Base-by-base conservation (phyloP, 1,139 yeast genomes). In the Scheffersomyces parashehatae region DNA sequence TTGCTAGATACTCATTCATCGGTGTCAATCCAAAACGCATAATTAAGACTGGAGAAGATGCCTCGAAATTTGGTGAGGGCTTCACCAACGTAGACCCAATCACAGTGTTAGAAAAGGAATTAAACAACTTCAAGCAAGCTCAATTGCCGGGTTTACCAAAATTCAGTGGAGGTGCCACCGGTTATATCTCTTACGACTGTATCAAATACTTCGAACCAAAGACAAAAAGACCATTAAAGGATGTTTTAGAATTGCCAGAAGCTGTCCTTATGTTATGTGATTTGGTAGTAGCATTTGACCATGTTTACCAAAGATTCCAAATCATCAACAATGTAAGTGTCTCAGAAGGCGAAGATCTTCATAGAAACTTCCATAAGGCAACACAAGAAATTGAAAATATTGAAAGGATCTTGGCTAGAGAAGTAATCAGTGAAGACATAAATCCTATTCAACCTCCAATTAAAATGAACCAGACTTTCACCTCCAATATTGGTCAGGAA, bases 111-210 rank as follows among this genome's bases (percentile, higher is more conserved):
- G 97, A 93, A 62, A 53, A 78, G 37, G 97, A 91, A 61, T 73
- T 93, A 68, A 62, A 71, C 9, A 66, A 73, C 37, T 81, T 77
- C 57, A 77, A 76, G 44, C 90, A 88, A 57, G 89, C 93, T 0
- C 81, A 80, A 49, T 68, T 85, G 35, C 95, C 95, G 0, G 95
- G 95, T 33, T 69, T 87, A 45, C 97, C 97, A 8, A 80, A 79
- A 50, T 73, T 91, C 45, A 83, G 93, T 56, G 99, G 99, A 43
- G 99, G 99, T 50, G 98, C 98, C 8, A 79, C 93, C 41, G 99
- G 99, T 0, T 93, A 90, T 60, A 83, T 93, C 38, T 88, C 97
- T 0, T 93, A 93, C 59, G 99, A 95, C 64, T 93, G 99, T 71
- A 86, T 93, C 59, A 87, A 89, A 59, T 93, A 93, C 65, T 93